A percentile compares a stretch with the other conserved stretches of the same genome.
These are phyloP conservation scores for Salvia sclarea DNA, from an alignment of 305 asterid genomes.

Conservation along the genomic window DNA sequence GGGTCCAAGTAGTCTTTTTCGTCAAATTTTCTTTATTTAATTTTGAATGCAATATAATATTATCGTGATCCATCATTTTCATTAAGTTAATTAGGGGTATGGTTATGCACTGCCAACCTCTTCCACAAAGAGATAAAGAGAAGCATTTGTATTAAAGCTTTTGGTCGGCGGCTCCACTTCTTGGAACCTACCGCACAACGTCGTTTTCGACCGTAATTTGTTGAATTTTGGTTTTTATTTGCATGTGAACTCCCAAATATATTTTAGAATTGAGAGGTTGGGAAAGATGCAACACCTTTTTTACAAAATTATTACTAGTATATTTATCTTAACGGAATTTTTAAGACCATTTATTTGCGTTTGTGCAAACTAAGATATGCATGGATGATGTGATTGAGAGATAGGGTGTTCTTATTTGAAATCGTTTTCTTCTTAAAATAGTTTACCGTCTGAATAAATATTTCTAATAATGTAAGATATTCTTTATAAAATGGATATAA, in stretches of 20 bases:
- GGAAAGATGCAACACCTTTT: neutral
- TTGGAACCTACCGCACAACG: conserved; percentile 8
- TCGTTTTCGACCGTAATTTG: conserved; percentile 5
- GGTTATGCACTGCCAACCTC: neutral
- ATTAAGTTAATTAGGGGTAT: neutral
- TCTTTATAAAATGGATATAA: no score
- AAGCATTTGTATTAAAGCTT: conserved; percentile 15
- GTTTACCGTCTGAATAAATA: no score
- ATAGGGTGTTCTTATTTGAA: neutral
- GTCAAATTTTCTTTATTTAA: no score
- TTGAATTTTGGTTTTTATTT: neutral
- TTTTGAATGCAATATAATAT: no score
- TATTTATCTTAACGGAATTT: neutral
- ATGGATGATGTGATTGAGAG: neutral
- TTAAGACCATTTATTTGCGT: neutral
- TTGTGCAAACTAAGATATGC: neutral
- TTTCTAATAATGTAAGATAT: no score
- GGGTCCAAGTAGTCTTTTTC: neutral
- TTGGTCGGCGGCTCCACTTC: conserved; percentile 28
- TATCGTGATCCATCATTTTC: neutral
- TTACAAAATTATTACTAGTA: neutral
- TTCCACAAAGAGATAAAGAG: conserved; percentile 11
- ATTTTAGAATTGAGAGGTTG: neutral
- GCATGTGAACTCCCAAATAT: neutral
- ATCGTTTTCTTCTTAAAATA: no score